Evolutionary conservation across 2,329 filamentous ascomycete species (phyloP).

Genomic region (Dactylonectria estremocensis): DNA sequence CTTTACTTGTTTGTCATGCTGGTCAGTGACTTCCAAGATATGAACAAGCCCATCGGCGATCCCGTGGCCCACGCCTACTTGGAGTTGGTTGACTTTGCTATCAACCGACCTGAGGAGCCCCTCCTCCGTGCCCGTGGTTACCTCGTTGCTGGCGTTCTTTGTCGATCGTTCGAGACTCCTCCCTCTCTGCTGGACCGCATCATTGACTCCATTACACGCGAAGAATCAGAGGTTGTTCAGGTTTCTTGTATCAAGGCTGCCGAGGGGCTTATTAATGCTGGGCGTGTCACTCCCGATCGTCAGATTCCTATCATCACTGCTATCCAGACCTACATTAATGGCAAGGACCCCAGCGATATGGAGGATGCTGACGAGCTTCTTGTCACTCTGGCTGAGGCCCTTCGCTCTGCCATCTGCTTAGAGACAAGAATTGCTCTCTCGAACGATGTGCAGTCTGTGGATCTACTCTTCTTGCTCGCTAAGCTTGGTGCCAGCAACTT

Average conservation of each 20-base stretch:
- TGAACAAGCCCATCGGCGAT: constrained; percentile 78
- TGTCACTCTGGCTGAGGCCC: constrained; percentile 88
- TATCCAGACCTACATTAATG: constrained; percentile 81
- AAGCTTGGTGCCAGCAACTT: constrained; percentile 92
- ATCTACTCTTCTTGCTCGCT: constrained; percentile 89
- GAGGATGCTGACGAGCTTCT: constrained; percentile 93
- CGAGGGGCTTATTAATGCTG: constrained; percentile 74
- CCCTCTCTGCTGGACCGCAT: constrained; percentile 79
- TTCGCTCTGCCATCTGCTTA: constrained; percentile 86
- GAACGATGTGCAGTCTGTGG: constrained; percentile 80
- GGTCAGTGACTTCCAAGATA: constrained; percentile 86
- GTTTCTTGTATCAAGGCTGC: constrained; percentile 92
- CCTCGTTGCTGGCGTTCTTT: constrained; percentile 85
- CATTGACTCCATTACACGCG: constrained; percentile 81
- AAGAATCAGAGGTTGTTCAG: constrained; percentile 89
- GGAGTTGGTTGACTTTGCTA: constrained; percentile 84
- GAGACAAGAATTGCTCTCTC: constrained; percentile 83
- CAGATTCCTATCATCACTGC: constrained; percentile 76
- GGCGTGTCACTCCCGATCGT: constrained; percentile 65
- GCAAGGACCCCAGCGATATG: constrained; percentile 86
- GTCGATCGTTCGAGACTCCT: constrained; percentile 77
- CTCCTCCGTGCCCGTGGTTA: constrained; percentile 91
- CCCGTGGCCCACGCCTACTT: constrained; percentile 82
- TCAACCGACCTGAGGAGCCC: constrained; percentile 77
- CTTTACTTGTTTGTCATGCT: constrained; percentile 90